Conservation (phyloP, 192 early-diverging fungal species). For the Gryganskiella cystojenkinii region DNA sequence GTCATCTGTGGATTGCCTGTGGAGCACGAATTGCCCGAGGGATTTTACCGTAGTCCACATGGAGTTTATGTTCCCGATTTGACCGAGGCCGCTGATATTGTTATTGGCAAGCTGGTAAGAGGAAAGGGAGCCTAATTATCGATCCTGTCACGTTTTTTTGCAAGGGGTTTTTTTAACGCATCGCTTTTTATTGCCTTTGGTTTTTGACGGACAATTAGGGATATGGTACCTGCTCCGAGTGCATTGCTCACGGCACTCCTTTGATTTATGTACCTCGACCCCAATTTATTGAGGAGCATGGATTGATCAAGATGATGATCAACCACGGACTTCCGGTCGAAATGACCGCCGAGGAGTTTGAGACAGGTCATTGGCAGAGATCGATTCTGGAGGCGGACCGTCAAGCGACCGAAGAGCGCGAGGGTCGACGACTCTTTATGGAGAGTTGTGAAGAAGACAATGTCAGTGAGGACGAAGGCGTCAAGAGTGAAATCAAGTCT, state of each 20-base stretch:
- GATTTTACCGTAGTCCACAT: conserved; percentile 57
- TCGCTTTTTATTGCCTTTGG: background rate
- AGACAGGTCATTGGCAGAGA: conserved; percentile 56
- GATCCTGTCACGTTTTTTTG: background rate
- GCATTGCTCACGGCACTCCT: conserved; percentile 61
- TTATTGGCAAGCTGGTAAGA: conserved; percentile 65
- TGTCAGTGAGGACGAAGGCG: background rate
- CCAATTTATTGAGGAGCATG: conserved; percentile 66
- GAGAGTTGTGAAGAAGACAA: conserved; percentile 17
- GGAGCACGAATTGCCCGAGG: conserved; percentile 46
- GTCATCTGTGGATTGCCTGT: conserved; percentile 64
- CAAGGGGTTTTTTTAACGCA: background rate
- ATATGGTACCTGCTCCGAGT: conserved; percentile 69
- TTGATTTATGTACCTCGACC: conserved; percentile 67
- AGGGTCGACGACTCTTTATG: conserved; percentile 19
- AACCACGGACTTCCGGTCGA: conserved; percentile 61
- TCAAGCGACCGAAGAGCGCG: conserved; percentile 10
- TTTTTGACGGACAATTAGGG: conserved; percentile 29
- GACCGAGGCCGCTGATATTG: conserved; percentile 63
- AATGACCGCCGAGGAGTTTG: conserved; percentile 60
- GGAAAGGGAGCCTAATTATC: background rate
- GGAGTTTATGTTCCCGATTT: conserved; percentile 70
- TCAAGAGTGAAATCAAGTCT: no score
- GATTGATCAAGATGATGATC: conserved; percentile 60
- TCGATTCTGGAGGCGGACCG: conserved; percentile 53